These are phyloP conservation scores for Phytophthora podocarpi DNA, from an alignment of 352 stramenopile genomes.

Conservation along the genomic window DNA sequence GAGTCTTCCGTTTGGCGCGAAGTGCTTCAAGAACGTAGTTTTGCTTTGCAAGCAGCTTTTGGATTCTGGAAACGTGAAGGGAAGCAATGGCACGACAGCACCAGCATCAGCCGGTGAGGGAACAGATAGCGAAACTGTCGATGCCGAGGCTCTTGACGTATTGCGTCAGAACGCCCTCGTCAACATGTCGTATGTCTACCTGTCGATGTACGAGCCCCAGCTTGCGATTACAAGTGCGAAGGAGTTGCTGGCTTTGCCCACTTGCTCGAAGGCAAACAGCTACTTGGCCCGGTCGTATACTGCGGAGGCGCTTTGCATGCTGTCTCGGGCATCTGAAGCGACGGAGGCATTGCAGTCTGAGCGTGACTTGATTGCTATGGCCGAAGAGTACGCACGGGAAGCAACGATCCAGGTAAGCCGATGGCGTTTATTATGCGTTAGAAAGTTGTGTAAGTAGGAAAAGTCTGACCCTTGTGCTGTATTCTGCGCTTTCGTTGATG, in stretches of 20 bases:
- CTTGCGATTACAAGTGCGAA: slow-evolving; percentile 85
- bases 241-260: slow-evolving; percentile 70
- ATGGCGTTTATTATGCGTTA: too few relatives aligned
- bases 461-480: neutral
- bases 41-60: slow-evolving; percentile 84
- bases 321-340: slow-evolving; percentile 84
- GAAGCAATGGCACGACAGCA: slow-evolving; percentile 24
- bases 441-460: too few relatives aligned
- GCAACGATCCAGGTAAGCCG: slow-evolving; percentile 66
- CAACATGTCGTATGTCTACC: slow-evolving; percentile 90
- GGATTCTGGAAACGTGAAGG: slow-evolving; percentile 43
- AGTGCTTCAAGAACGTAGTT: slow-evolving; percentile 90
- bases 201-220: slow-evolving; percentile 91
- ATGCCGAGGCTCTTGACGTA: slow-evolving; percentile 63
- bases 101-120: slow-evolving; percentile 11
- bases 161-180: slow-evolving; percentile 87
- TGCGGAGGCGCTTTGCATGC: slow-evolving; percentile 90
- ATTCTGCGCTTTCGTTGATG: slow-evolving; percentile 1
- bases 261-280: slow-evolving; percentile 76
- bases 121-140: slow-evolving; percentile 38
- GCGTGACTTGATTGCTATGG: slow-evolving; percentile 73
- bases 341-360: slow-evolving; percentile 75
- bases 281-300: slow-evolving; percentile 88
- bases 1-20: slow-evolving; percentile 84
- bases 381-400: slow-evolving; percentile 81